Conservation (phyloP, 2,329 filamentous ascomycete species). For the Bipolaris bicolor region DNA sequence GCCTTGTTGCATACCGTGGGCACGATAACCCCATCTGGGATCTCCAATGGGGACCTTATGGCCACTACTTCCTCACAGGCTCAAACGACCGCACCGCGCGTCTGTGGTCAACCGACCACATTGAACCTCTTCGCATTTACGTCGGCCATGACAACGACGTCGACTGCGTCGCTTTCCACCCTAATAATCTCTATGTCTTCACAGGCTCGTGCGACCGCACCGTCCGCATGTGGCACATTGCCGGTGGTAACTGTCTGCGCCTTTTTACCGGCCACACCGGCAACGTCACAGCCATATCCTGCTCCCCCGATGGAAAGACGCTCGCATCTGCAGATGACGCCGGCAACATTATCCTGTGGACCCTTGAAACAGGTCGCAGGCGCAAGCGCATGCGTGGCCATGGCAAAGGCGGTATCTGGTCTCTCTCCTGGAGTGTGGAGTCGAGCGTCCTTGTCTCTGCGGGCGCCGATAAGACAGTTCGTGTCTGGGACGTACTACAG, state of each 20-base stretch:
- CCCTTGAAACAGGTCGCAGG: slow-evolving; percentile 81
- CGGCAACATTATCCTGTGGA: slow-evolving; percentile 94
- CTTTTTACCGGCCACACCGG: slow-evolving; percentile 92
- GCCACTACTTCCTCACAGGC: slow-evolving; percentile 90
- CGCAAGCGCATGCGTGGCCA: slow-evolving; percentile 95
- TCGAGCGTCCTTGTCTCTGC: slow-evolving; percentile 89
- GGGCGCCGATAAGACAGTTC: slow-evolving; percentile 89
- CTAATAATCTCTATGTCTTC: slow-evolving; percentile 92
- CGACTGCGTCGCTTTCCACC: slow-evolving; percentile 92
- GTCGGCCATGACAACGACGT: slow-evolving; percentile 93
- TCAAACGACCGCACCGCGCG: slow-evolving; percentile 90
- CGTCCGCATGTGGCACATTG: slow-evolving; percentile 96
- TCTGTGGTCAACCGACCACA: slow-evolving; percentile 91
- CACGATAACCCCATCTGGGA: slow-evolving; percentile 91
- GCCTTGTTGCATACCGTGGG: slow-evolving; percentile 90
- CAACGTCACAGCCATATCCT: slow-evolving; percentile 83
- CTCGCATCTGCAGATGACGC: slow-evolving; percentile 89
- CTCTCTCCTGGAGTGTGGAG: slow-evolving; percentile 90
- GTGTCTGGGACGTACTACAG: slow-evolving; percentile 88
- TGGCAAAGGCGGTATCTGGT: slow-evolving; percentile 91
- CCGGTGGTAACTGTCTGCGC: slow-evolving; percentile 83
- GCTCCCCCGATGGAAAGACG: slow-evolving; percentile 84
- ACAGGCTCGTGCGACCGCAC: slow-evolving; percentile 92
- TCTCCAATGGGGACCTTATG: slow-evolving; percentile 86
- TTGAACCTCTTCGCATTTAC: slow-evolving; percentile 84